phyloP scores from a whole-genome alignment of 1,139 yeast genomes.

The Scheffersomyces insectosa region DNA sequence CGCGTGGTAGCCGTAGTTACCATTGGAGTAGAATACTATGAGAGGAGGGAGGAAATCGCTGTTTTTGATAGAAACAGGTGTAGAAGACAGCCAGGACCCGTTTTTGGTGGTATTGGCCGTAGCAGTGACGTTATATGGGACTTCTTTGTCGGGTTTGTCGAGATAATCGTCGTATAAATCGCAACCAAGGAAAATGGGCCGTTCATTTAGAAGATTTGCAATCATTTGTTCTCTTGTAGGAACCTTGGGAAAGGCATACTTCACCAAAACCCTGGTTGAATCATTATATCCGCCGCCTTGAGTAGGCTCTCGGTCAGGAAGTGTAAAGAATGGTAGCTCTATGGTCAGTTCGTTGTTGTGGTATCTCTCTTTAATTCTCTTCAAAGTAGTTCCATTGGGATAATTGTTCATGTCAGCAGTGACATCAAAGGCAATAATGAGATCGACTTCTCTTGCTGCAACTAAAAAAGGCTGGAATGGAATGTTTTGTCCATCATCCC shows the following conservation, averaged over 20 bases:
- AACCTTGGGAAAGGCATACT: slow-evolving; percentile 36
- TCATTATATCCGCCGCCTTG: not conserved
- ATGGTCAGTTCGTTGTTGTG: slow-evolving; percentile 15
- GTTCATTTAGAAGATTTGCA: slow-evolving; percentile 24
- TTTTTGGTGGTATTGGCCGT: not conserved
- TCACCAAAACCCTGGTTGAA: slow-evolving; percentile 7
- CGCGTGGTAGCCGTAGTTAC: slow-evolving; percentile 39
- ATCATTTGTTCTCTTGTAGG: slow-evolving; percentile 36
- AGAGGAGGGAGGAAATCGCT: slow-evolving; percentile 46
- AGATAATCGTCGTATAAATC: slow-evolving; percentile 36
- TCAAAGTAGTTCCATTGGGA: slow-evolving; percentile 40
- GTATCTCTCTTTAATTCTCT: slow-evolving; percentile 21
- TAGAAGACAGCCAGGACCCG: not conserved
- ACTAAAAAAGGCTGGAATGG: slow-evolving; percentile 41
- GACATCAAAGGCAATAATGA: slow-evolving; percentile 39
- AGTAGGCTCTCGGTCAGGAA: slow-evolving; percentile 5
- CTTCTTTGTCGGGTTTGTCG: not conserved
- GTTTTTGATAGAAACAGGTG: not conserved
- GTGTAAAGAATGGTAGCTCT: slow-evolving; percentile 19
- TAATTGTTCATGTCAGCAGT: slow-evolving; percentile 38
- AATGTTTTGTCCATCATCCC: slow-evolving; percentile 46
- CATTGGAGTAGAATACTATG: slow-evolving; percentile 53
- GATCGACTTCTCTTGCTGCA: slow-evolving; percentile 29
- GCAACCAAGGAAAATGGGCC: slow-evolving; percentile 62
- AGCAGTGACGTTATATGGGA: too few species aligned